phyloP scores from a whole-genome alignment of 2,329 filamentous ascomycete genomes.

The Xylaria digitata region DNA sequence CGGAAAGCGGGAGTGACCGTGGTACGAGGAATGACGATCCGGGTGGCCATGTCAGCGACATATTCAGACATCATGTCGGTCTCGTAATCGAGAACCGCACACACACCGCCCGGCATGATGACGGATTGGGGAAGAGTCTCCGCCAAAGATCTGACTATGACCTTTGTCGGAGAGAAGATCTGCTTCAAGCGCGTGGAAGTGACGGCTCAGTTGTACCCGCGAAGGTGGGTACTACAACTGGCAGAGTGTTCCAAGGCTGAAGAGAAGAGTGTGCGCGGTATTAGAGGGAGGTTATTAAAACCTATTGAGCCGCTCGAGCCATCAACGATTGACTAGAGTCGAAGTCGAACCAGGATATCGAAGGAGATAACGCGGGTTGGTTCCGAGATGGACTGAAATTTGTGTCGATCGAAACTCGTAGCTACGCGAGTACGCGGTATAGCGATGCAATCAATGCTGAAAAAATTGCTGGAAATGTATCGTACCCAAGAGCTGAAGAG shows the following conservation, averaged over 20 bases:
- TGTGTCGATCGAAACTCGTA: neutral
- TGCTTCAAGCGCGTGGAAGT: slow-evolving; percentile 56
- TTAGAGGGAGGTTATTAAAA: slow-evolving; percentile 41
- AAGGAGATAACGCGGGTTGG: neutral
- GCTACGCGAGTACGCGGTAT: neutral
- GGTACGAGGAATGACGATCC: slow-evolving; percentile 65
- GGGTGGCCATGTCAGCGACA: slow-evolving; percentile 85
- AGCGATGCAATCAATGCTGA: slow-evolving; percentile 20
- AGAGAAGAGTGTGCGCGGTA: slow-evolving; percentile 48
- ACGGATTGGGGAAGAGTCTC: slow-evolving; percentile 45
- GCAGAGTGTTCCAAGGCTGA: slow-evolving; percentile 53
- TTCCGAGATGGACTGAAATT: neutral
- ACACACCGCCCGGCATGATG: slow-evolving; percentile 83
- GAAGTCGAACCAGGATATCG: neutral
- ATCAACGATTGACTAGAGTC: slow-evolving; percentile 45
- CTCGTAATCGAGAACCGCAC: slow-evolving; percentile 94
- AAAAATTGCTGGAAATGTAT: slow-evolving; percentile 22
- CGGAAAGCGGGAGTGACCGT: slow-evolving; percentile 78
- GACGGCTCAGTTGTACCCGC: slow-evolving; percentile 45
- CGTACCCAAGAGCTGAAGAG: slow-evolving; percentile 21
- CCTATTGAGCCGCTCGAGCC: slow-evolving; percentile 54
- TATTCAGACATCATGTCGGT: slow-evolving; percentile 97
- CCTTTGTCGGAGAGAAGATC: slow-evolving; percentile 52
- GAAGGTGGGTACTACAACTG: slow-evolving; percentile 43
- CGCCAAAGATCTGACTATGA: slow-evolving; percentile 47